phyloP scores from a whole-genome alignment of 345 rosid species.

The Camelina sativa region DNA sequence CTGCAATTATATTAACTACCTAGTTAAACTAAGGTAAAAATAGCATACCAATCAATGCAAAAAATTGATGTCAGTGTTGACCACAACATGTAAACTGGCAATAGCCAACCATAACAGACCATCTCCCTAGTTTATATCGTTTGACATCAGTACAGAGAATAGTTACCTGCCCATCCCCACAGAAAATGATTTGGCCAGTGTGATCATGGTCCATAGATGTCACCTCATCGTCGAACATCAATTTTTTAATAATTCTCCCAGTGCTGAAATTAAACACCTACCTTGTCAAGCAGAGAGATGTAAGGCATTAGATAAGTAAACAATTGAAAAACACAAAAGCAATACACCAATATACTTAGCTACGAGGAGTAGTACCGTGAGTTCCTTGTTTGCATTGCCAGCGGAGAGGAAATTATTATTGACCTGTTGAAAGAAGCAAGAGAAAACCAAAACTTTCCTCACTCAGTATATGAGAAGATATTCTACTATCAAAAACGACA shows the following conservation, averaged over 20 bases:
- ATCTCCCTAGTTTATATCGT: background rate
- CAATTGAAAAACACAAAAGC: slow-evolving; percentile 14
- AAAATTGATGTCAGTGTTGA: background rate
- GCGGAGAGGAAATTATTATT: slow-evolving; percentile 94
- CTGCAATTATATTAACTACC: slow-evolving; percentile 47
- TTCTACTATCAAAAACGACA: background rate
- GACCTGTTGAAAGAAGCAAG: slow-evolving; percentile 59
- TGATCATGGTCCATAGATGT: slow-evolving; percentile 99
- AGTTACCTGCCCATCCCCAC: slow-evolving; percentile 86
- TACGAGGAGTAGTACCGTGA: slow-evolving; percentile 59
- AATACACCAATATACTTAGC: slow-evolving; percentile 14
- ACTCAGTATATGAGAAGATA: slow-evolving; percentile 24
- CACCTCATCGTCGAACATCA: slow-evolving; percentile 61
- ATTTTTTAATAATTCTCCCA: slow-evolving; percentile 77
- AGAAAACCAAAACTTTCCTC: slow-evolving; percentile 7
- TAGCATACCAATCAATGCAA: background rate
- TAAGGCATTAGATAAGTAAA: slow-evolving; percentile 35
- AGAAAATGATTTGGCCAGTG: slow-evolving; percentile 91
- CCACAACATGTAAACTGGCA: slow-evolving; percentile 3
- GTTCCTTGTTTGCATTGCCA: slow-evolving; percentile 90
- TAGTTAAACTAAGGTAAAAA: background rate
- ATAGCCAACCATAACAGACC: slow-evolving; percentile 10
- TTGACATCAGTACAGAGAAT: slow-evolving; percentile 14
- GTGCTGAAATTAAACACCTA: slow-evolving; percentile 98
- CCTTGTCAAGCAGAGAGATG: slow-evolving; percentile 34